Base-by-base conservation (phyloP, 805 yeast species). In the Yamadazyma olivae region DNA sequence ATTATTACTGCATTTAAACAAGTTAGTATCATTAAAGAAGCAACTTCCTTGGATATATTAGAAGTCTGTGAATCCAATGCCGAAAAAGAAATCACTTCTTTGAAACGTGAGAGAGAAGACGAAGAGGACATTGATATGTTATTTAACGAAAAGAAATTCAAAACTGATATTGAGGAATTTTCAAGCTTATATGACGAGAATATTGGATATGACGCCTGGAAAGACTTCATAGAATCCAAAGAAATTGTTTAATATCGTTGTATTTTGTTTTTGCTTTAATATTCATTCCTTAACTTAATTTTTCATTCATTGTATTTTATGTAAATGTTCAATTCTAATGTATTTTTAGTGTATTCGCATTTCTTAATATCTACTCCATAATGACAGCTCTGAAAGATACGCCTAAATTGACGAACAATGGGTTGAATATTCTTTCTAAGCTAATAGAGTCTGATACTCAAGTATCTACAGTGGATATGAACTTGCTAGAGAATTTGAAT, bases 401-500 rank as follows among this genome's bases (percentile, higher is more conserved):
- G 1, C 25, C 31, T 18, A 57, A 50, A 31, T 38, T 61, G 9
- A 45, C 54, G 7, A 49, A 49, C 30, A 57, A 54, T 33, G 64
- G 67, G 6, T 47, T 68, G 21, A 51, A 53, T 32, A 43, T 48
- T 15, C 43, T 56, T 16, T 53, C 67, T 6, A 54, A 53, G 33
- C 43, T 67, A 9, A 45, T 67, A 0, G 74, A 68, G 26, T 43
- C 65, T 1, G 74, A 68, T 39, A 65, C 73, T 1, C 69, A 61
- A 33, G 61, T 61, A 15, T 53, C 71, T 10, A 55, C 61, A n/a
- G 56, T 64, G 43, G 61, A 77, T 41, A 56, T 79, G 48, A 74
- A 70, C 44, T 53, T 75, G 10, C 44, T 79, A 21, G 75, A 75
- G 37, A 74, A 77, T 43, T 54, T 76, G 39, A 79, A 79, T 49